Percentiles rank a stretch among this genome's conserved stretches.
Evolutionary conservation across 2,329 filamentous ascomycete species (phyloP).

Genomic region (Arthrobotrys megalospora): DNA sequence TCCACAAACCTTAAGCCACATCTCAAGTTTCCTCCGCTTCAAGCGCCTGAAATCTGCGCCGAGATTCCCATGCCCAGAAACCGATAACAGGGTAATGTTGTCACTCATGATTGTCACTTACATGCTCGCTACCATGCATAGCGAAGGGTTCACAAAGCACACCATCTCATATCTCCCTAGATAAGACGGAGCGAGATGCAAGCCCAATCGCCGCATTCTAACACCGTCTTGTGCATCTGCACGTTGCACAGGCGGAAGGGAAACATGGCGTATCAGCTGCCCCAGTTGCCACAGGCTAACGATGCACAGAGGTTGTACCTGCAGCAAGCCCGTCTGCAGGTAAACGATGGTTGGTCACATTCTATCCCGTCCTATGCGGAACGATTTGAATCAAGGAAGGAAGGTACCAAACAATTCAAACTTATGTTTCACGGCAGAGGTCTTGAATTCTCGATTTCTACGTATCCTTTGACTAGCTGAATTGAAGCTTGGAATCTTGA

Average conservation of each 20-base stretch:
- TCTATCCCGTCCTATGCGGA: constrained; percentile 12
- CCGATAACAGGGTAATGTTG: neutral
- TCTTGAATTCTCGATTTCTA: constrained; percentile 10
- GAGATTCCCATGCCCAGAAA: constrained; percentile 1
- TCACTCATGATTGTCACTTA: constrained; percentile 2
- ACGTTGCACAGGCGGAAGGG: constrained; percentile 15
- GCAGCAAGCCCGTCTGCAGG: constrained; percentile 24
- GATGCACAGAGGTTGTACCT: constrained; percentile 11
- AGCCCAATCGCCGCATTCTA: constrained; percentile 6
- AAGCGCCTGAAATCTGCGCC: neutral
- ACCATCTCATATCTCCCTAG: constrained; percentile 1
- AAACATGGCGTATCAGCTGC: constrained; percentile 18
- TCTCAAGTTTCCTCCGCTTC: constrained; percentile 7
- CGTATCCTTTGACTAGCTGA: neutral
- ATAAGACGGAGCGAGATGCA: constrained; percentile 15
- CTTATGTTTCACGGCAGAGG: constrained; percentile 11
- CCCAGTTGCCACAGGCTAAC: constrained; percentile 13
- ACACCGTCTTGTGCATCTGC: constrained; percentile 15
- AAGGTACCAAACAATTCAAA: neutral
- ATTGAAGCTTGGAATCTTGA: neutral
- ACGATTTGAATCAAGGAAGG: constrained; percentile 15
- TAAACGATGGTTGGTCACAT: constrained; percentile 3
- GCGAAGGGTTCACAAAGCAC: neutral
- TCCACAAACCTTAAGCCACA: constrained; percentile 24
- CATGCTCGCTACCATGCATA: constrained; percentile 14